Conservation (phyloP, 2,329 filamentous ascomycete species). For the Aspergillus pseudonomiae region DNA sequence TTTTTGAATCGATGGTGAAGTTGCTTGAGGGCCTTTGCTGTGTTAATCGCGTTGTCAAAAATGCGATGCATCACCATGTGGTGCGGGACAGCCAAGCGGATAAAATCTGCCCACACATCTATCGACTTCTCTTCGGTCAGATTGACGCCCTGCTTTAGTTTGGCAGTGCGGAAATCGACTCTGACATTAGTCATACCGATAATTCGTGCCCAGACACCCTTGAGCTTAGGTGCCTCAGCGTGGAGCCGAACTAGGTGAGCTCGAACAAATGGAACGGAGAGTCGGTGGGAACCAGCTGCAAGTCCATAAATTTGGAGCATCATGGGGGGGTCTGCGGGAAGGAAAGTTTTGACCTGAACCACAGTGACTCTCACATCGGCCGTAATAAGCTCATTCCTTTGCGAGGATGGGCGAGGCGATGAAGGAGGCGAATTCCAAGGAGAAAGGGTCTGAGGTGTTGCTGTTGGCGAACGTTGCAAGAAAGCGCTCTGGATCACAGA, state of each 20-base stretch:
- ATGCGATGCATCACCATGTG: constrained; percentile 87
- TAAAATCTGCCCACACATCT: constrained; percentile 81
- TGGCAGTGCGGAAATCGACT: constrained; percentile 77
- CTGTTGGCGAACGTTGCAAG: constrained; percentile 30
- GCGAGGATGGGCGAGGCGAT: constrained; percentile 29
- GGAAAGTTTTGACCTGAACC: constrained; percentile 82
- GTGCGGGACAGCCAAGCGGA: constrained; percentile 85
- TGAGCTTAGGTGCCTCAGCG: constrained; percentile 82
- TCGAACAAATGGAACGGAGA: constrained; percentile 79
- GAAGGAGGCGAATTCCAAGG: constrained; percentile 26
- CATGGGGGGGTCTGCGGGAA: constrained; percentile 86
- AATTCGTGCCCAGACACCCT: constrained; percentile 81
- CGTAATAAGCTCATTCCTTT: constrained; percentile 68
- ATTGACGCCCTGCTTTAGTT: constrained; percentile 65
- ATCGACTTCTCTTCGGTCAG: constrained; percentile 76
- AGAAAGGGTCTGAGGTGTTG: constrained; percentile 9
- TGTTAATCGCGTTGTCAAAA: constrained; percentile 91
- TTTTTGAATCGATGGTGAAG: constrained; percentile 92
- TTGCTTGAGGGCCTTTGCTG: constrained; percentile 82
- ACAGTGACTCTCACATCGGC: constrained; percentile 80
- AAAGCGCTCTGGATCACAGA: constrained; percentile 76
- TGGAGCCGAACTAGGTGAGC: constrained; percentile 82
- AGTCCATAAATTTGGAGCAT: constrained; percentile 87
- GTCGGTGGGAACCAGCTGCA: constrained; percentile 82
- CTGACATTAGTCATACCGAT: constrained; percentile 80